These are phyloP conservation scores for Lactarius vividus DNA, from an alignment of 768 basidiomycete species.

Conservation along the genomic window DNA sequence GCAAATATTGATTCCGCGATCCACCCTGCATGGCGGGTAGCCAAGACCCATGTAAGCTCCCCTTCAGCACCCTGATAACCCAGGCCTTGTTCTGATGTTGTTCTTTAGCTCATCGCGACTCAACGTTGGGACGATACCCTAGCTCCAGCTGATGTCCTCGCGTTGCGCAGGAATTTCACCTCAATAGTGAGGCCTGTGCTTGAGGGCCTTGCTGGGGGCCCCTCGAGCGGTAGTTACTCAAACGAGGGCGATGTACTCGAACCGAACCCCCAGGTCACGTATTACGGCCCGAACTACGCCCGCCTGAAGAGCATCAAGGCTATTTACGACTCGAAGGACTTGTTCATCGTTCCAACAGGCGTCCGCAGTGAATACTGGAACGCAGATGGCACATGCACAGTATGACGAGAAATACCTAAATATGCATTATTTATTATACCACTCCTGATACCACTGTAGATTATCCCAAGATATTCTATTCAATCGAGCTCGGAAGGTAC, in stretches of 20 bases:
- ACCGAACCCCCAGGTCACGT: conserved; percentile 34
- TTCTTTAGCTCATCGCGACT: conserved; percentile 4
- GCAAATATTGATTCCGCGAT: conserved; percentile 36
- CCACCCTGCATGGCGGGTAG: conserved; percentile 38
- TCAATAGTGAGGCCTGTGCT: conserved; percentile 32
- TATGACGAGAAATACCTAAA: neutral
- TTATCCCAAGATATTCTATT: neutral
- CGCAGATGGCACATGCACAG: conserved; percentile 31
- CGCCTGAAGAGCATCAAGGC: conserved; percentile 35
- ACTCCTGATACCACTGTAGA: neutral
- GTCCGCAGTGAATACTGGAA: conserved; percentile 40
- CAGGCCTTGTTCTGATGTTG: neutral
- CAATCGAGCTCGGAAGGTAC: neutral
- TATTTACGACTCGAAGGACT: conserved; percentile 35
- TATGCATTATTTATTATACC: neutral
- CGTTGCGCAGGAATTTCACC: conserved; percentile 30
- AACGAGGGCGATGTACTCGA: conserved; percentile 39
- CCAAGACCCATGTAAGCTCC: conserved; percentile 38
- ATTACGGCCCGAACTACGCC: conserved; percentile 38
- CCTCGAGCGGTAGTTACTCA: conserved; percentile 35
- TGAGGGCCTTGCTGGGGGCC: conserved; percentile 31
- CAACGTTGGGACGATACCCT: conserved; percentile 3
- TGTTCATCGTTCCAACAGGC: conserved; percentile 36
- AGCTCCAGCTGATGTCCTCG: conserved; percentile 23
- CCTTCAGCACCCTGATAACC: neutral